These are phyloP conservation scores for Terfezia boudieri DNA, from an alignment of 495 filamentous ascomycete species.

Conservation along the genomic window DNA sequence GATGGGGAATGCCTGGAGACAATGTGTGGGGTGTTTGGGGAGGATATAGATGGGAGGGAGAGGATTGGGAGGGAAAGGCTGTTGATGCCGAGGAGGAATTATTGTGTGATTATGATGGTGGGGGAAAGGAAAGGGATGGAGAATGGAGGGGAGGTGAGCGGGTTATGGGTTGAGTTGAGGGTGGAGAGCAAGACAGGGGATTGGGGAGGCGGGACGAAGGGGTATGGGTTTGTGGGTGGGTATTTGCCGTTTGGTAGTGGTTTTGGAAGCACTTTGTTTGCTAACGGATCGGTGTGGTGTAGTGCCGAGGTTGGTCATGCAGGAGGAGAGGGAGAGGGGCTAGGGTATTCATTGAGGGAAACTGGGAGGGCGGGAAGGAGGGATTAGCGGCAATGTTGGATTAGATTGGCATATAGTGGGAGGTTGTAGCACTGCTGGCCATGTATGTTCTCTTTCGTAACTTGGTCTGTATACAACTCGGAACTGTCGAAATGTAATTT, in stretches of 20 bases:
- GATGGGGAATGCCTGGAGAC: slow-evolving; percentile 72
- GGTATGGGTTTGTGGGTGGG: slow-evolving; percentile 10
- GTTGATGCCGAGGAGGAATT: slow-evolving; percentile 84
- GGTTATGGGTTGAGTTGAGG: slow-evolving; percentile 6
- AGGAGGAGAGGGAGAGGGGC: too few relatives aligned
- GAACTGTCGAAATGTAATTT: too few relatives aligned
- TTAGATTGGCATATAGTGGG: too few relatives aligned
- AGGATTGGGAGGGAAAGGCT: slow-evolving; percentile 54
- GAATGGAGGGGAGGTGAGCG: slow-evolving; percentile 1
- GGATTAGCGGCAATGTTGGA: too few relatives aligned
- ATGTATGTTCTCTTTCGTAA: too few relatives aligned
- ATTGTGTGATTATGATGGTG: slow-evolving; percentile 41
- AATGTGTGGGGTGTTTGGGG: slow-evolving; percentile 63
- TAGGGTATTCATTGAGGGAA: too few relatives aligned
- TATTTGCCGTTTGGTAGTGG: background rate
- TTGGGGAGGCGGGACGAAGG: slow-evolving; percentile 4
- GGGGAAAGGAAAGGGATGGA: background rate
- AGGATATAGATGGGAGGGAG: slow-evolving; percentile 40
- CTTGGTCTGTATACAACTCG: too few relatives aligned
- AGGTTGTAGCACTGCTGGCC: too few relatives aligned
- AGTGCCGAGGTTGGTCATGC: too few relatives aligned
- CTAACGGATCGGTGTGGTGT: too few relatives aligned
- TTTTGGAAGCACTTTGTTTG: too few relatives aligned
- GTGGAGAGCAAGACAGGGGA: slow-evolving; percentile 6
- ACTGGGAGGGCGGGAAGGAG: too few relatives aligned